These are phyloP conservation scores for Fraxinus americana DNA, from an alignment of 257 asterid species.

Conservation along the genomic window DNA sequence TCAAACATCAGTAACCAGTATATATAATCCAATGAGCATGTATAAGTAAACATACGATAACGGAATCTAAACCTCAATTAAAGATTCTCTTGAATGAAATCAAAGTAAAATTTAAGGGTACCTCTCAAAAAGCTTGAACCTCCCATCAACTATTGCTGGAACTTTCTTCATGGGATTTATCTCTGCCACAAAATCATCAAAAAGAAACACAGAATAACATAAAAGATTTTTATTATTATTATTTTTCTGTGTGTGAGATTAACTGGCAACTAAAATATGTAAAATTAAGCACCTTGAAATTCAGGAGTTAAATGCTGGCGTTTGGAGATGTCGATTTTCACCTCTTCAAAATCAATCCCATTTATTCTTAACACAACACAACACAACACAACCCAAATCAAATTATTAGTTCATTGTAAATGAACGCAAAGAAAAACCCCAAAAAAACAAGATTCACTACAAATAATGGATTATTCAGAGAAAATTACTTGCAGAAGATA, in stretches of 20 bases:
- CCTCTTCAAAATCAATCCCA: constrained; percentile 87
- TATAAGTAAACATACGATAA: not conserved
- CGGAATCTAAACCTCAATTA: not conserved
- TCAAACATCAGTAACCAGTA: not conserved
- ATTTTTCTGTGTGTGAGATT: not conserved
- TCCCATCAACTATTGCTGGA: constrained; percentile 87
- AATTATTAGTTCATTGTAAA: constrained; percentile 18
- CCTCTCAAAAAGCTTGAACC: constrained; percentile 93
- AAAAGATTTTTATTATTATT: not conserved
- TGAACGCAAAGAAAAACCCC: not conserved
- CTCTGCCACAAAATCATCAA: constrained; percentile 38
- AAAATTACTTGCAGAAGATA: constrained; percentile 84
- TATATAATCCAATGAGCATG: not conserved
- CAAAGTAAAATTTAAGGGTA: constrained; percentile 18
- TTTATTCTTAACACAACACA: constrained; percentile 53
- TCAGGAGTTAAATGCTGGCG: constrained; percentile 69
- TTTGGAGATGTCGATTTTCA: constrained; percentile 52
- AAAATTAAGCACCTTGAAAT: constrained; percentile 52
- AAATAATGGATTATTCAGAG: not conserved
- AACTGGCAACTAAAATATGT: not conserved
- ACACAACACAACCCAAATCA: no score
- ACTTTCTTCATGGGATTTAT: constrained; percentile 77
- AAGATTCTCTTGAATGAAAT: not conserved
- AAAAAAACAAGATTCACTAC: constrained; percentile 15
- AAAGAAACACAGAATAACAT: not conserved